Evolutionary conservation across 495 filamentous ascomycete genomes (phyloP).

Genomic region (Hypoxylon fragiforme): DNA sequence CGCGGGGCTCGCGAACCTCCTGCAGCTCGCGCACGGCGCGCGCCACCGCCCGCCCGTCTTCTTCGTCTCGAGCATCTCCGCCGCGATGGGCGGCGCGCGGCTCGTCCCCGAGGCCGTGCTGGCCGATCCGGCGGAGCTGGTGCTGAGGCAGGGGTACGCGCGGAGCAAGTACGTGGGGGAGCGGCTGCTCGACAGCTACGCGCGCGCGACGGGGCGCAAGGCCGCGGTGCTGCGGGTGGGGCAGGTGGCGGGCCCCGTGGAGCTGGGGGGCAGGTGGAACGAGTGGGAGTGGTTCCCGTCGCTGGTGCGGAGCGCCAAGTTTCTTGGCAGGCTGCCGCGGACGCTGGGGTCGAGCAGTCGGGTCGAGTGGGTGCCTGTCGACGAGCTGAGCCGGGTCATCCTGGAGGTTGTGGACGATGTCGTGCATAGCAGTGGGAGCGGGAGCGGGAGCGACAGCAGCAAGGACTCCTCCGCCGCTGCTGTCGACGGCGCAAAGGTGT

Average conservation of each 20-base stretch:
- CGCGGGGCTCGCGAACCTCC: slow-evolving; percentile 27
- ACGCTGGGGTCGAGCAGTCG: slow-evolving; percentile 20
- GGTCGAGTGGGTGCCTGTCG: slow-evolving; percentile 37
- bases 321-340: slow-evolving; percentile 22
- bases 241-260: slow-evolving; percentile 32
- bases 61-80: slow-evolving; percentile 35
- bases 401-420: slow-evolving; percentile 32
- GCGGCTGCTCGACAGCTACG: slow-evolving; percentile 27
- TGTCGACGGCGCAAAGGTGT: slow-evolving; percentile 20
- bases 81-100: slow-evolving; percentile 16
- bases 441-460: neutral
- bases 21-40: slow-evolving; percentile 29
- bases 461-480: no score
- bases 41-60: slow-evolving; percentile 13
- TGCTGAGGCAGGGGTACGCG: slow-evolving; percentile 30
- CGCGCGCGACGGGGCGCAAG: slow-evolving; percentile 3
- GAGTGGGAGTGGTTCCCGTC: slow-evolving; percentile 34
- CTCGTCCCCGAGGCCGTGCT: slow-evolving; percentile 28
- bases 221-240: slow-evolving; percentile 35
- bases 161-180: slow-evolving; percentile 33
- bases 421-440: neutral
- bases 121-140: slow-evolving; percentile 4
- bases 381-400: slow-evolving; percentile 27
- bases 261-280: slow-evolving; percentile 31
- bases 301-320: slow-evolving; percentile 26